Conservation (phyloP, 306 rosid genomes). For the Senna siamea region DNA sequence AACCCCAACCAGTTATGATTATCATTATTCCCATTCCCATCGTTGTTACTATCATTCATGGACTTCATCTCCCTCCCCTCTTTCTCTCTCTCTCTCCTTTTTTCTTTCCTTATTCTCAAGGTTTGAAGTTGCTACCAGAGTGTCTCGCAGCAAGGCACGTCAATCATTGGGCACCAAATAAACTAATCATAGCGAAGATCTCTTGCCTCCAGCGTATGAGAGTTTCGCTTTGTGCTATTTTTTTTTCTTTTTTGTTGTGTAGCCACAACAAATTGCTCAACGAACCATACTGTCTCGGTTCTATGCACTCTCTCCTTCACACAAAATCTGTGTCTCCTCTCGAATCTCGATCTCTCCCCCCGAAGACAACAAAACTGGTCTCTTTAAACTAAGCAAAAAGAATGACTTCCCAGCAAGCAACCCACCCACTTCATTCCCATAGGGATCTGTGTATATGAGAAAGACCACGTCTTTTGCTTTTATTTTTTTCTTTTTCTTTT, state of each 20-base stretch:
- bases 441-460: conserved; percentile 93
- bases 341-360: conserved; percentile 16
- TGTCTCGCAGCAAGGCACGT: conserved; percentile 43
- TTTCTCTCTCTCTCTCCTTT: conserved; percentile 26
- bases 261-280: conserved; percentile 34
- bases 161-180: conserved; percentile 66
- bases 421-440: conserved; percentile 82
- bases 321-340: conserved; percentile 32
- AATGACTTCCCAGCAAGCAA: conserved; percentile 65
- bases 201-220: too few relatives aligned
- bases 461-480: conserved; percentile 59
- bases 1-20: conserved; percentile 87
- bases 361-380: conserved; percentile 55
- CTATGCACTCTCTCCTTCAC: conserved; percentile 25
- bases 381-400: conserved; percentile 84
- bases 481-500: neutral
- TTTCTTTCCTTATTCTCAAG: conserved; percentile 38
- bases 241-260: conserved; percentile 41
- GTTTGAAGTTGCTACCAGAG: conserved; percentile 27
- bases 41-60: conserved; percentile 55
- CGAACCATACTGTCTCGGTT: conserved; percentile 40
- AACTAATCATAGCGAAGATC: conserved; percentile 54
- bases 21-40: conserved; percentile 31
- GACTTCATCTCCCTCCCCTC: conserved; percentile 62
- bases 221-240: neutral